phyloP scores from a whole-genome alignment of 2,329 filamentous ascomycete genomes.

The Coleophoma cylindrospora region DNA sequence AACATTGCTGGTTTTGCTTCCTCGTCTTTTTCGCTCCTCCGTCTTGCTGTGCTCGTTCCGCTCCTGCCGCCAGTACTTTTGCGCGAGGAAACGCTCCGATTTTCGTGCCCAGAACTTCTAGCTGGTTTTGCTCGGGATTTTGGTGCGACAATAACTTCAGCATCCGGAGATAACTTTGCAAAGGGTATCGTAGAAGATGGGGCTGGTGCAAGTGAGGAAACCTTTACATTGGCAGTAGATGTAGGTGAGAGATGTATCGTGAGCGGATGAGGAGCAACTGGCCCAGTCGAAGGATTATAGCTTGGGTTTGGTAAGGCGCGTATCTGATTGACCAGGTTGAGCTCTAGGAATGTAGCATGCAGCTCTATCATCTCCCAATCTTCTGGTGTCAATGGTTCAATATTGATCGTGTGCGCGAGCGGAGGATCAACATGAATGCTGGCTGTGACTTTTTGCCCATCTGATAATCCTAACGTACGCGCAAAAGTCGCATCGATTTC shows the following conservation, averaged over 20 bases:
- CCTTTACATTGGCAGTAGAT: constrained; percentile 85
- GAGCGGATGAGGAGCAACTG: constrained; percentile 65
- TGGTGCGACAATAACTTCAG: constrained; percentile 94
- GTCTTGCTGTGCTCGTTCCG: constrained; percentile 63
- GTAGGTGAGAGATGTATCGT: constrained; percentile 93
- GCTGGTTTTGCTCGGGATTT: constrained; percentile 74
- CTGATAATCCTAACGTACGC: constrained; percentile 66
- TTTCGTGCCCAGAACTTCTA: constrained; percentile 60
- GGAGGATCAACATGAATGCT: constrained; percentile 85
- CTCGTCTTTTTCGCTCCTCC: constrained; percentile 54
- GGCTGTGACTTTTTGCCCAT: constrained; percentile 72
- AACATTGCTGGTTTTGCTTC: constrained; percentile 67
- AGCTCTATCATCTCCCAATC: constrained; percentile 99
- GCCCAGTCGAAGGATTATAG: constrained; percentile 47
- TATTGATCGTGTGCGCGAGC: constrained; percentile 88
- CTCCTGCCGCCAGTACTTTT: constrained; percentile 72
- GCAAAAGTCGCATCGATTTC: constrained; percentile 88
- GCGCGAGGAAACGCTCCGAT: constrained; percentile 73
- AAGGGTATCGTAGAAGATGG: constrained; percentile 67
- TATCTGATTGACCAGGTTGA: constrained; percentile 90
- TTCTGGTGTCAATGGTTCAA: constrained; percentile 89
- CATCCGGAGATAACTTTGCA: constrained; percentile 87
- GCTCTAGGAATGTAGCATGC: constrained; percentile 90
- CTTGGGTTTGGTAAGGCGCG: constrained; percentile 85
- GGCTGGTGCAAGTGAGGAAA: constrained; percentile 76